A percentile compares a stretch with the other conserved stretches of the same genome.
Conservation (phyloP, 164 flowering plant species). For the Saururus chinensis region DNA sequence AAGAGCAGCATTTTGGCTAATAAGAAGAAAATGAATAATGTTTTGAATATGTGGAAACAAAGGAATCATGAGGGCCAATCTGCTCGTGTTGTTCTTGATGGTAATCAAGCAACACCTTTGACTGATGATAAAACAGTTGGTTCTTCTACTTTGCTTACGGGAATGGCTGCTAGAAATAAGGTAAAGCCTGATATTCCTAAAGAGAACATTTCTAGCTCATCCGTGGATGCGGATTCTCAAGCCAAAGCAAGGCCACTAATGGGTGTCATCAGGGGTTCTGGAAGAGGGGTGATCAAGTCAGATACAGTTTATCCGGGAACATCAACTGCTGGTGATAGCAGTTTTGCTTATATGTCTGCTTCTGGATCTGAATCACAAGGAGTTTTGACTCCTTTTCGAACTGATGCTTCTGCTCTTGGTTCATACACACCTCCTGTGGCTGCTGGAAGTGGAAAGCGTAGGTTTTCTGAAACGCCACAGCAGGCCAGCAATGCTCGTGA, state of each 20-base stretch:
- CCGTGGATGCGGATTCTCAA: constrained; percentile 32
- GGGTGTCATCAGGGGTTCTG: constrained; percentile 92
- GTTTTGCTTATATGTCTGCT: constrained; percentile 13
- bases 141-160: constrained; percentile 9
- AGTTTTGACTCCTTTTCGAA: constrained; percentile 51
- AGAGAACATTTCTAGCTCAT: constrained; percentile 27
- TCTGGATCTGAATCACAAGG: constrained; percentile 25
- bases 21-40: constrained; percentile 96
- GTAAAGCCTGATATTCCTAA: constrained; percentile 35
- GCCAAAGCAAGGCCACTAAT: constrained; percentile 49
- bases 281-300: constrained; percentile 58
- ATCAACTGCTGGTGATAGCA: constrained; percentile 9
- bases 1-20: constrained; percentile 86
- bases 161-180: constrained; percentile 38
- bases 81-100: constrained; percentile 72
- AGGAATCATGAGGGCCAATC: constrained; percentile 93
- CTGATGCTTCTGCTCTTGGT: constrained; percentile 84
- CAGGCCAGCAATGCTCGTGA: constrained; percentile 22
- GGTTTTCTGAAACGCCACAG: constrained; percentile 88
- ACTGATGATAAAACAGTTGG: constrained; percentile 33
- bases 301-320: constrained; percentile 46
- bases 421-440: constrained; percentile 48
- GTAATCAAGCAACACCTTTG: constrained; percentile 25
- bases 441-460: constrained; percentile 68
- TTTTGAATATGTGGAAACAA: constrained; percentile 95